Evolutionary conservation across 1,284 basidiomycete species (phyloP).

Genomic region (Sutorius eximius): DNA sequence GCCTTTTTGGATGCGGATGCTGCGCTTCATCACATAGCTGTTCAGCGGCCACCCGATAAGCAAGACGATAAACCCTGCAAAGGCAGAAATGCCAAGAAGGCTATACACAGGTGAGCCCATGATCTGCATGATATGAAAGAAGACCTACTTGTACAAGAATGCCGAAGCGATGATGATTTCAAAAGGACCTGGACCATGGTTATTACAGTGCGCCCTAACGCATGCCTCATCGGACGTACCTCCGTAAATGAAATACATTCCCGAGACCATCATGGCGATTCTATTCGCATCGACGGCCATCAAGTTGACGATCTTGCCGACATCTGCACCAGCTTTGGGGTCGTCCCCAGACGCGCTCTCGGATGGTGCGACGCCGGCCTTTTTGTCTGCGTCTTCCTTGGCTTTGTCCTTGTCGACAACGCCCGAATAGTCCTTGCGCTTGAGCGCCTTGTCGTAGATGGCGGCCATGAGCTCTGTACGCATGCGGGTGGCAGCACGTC

Average conservation of each 20-base stretch:
- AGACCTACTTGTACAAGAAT: slow-evolving; percentile 77
- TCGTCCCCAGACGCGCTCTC: slow-evolving; percentile 42
- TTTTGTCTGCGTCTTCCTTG: slow-evolving; percentile 20
- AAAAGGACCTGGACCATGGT: slow-evolving; percentile 55
- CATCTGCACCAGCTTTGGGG: slow-evolving; percentile 65
- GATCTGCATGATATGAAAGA: not conserved
- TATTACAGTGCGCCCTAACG: not conserved
- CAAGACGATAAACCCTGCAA: slow-evolving; percentile 83
- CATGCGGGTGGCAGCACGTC: slow-evolving; percentile 57
- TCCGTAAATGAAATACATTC: slow-evolving; percentile 64
- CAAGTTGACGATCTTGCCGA: slow-evolving; percentile 77
- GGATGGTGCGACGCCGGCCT: slow-evolving; percentile 13
- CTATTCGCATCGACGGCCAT: slow-evolving; percentile 72
- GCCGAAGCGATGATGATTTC: slow-evolving; percentile 75
- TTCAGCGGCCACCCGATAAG: slow-evolving; percentile 76
- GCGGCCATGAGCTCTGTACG: slow-evolving; percentile 64
- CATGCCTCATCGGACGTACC: slow-evolving; percentile 35
- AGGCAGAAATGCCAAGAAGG: slow-evolving; percentile 80
- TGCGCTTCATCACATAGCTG: slow-evolving; percentile 59
- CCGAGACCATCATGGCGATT: slow-evolving; percentile 51
- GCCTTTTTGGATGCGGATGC: slow-evolving; percentile 71
- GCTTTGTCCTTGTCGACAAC: slow-evolving; percentile 56
- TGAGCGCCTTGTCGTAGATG: slow-evolving; percentile 89
- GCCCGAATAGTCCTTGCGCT: slow-evolving; percentile 82
- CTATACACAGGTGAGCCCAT: slow-evolving; percentile 37